Evolutionary conservation across 495 filamentous ascomycete genomes (phyloP), one percentile per base, ranked within the genome.

Genomic region (Beverwykella pulmonaria): DNA sequence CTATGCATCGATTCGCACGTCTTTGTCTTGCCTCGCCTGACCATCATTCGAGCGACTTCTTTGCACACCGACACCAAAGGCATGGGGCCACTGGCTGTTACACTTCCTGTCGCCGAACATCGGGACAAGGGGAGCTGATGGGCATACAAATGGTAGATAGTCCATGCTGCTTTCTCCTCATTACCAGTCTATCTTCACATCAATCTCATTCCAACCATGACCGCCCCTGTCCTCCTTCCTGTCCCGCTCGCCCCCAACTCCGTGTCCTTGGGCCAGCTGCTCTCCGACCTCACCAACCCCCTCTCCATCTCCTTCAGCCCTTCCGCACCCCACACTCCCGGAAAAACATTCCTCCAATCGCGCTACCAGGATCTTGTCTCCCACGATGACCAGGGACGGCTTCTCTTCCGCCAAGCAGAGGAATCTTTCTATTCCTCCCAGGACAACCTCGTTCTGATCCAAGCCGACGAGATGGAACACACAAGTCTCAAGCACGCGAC

Each of bases 381-480:
- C 27, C 32, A 59, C 32, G 67, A 69, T 26, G 59, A 65, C 20
- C 4, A 59, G 19, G 61, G 67, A 44, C 67, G 56, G 25, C 47
- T 69, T 27, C 14, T 56, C 1, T 58, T 59, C 30, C 64, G 54
- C 30, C 53, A 57, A 1, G 6, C 20, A 4, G 59, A 46, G 1
- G 23, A 20, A 14, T 57, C 55, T 22, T 17, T 52, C 12, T 53
- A 54, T 7, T 17, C 25, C 20, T 47, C 27, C 0, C 15, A 60
- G 19, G 30, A 41, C 26, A 60, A 59, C 48, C n/a, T 69, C 12
- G 12, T 69, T 12, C 29, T 55, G 27, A 10, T 69, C 12, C 47
- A 57, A 44, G 67, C 67, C 53, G 67, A 69, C 47, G 30, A 69
- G 14, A 56, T 69, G 47, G 36, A 53, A 17, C 60, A 53, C 53